Conservation (phyloP, 2,329 filamentous ascomycete genomes). For the Neoarthrinium moseri region DNA sequence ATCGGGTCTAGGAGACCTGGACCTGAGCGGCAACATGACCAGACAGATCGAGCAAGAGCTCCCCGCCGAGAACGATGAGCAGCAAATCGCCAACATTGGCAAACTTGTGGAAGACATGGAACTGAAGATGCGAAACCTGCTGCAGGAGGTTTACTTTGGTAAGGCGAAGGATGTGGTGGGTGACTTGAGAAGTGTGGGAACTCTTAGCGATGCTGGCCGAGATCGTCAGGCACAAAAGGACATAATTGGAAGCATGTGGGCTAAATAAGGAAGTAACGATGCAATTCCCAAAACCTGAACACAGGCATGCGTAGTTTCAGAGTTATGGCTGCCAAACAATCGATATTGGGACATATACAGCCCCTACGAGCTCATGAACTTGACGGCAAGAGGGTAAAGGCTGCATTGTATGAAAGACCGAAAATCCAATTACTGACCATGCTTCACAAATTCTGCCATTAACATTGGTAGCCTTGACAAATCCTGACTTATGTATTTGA, state of each 20-base stretch:
- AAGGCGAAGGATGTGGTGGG: constrained; percentile 99
- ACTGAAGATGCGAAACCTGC: constrained; percentile 95
- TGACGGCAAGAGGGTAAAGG: no score
- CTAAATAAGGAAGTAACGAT: no score
- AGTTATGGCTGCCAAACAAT: no score
- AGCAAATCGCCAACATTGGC: constrained; percentile 94
- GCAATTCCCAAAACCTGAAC: no score
- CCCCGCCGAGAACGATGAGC: constrained; percentile 83
- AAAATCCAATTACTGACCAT: no score
- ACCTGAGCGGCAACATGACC: constrained; percentile 97
- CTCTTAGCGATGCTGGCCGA: constrained; percentile 78
- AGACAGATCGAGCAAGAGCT: constrained; percentile 92
- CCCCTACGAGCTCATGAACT: no score
- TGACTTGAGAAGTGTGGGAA: constrained; percentile 82
- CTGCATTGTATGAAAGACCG: no score
- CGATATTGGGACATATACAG: no score
- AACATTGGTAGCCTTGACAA: no score
- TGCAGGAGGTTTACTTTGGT: constrained; percentile 99
- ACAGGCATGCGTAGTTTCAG: no score
- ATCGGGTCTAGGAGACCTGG: constrained; percentile 73
- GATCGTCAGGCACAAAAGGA: constrained; percentile 86
- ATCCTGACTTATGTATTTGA: no score
- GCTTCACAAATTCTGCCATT: no score
- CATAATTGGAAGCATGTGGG: constrained; percentile 72
- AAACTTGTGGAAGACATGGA: constrained; percentile 98